Percentiles rank a stretch among this genome's conserved stretches.
phyloP scores from a whole-genome alignment of 306 rosid species.

The Amphicarpaea edgeworthii region DNA sequence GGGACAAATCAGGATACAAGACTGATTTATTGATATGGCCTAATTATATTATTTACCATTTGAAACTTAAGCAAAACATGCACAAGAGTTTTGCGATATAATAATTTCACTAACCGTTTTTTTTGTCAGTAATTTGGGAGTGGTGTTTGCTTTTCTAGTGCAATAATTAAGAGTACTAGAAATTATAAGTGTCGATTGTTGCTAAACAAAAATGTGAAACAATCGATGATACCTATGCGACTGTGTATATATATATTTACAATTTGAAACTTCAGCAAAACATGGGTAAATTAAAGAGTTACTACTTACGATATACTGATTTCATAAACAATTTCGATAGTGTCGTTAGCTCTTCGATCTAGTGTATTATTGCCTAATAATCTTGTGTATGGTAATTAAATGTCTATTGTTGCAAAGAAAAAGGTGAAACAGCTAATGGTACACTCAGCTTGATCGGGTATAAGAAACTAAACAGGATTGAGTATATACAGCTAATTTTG shows the following conservation, averaged over 20 bases:
- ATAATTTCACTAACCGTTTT: too few species aligned
- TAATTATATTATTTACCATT: neutral
- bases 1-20: neutral
- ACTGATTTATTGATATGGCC: neutral
- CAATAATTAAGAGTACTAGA: neutral
- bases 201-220: neutral
- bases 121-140: neutral
- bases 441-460: neutral
- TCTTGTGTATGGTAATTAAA: neutral
- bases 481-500: neutral
- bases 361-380: neutral
- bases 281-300: conserved; percentile 1
- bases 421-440: neutral
- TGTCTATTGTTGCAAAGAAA: neutral
- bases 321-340: neutral
- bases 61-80: neutral
- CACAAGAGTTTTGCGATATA: neutral
- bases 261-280: conserved; percentile 36
- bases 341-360: neutral
- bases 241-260: neutral
- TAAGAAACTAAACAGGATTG: neutral
- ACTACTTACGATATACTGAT: neutral
- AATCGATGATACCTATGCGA: too few species aligned
- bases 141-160: neutral
- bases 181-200: neutral